These are phyloP conservation scores for Candida labiduridarum DNA, from an alignment of 1,139 yeast species.

Conservation along the genomic window DNA sequence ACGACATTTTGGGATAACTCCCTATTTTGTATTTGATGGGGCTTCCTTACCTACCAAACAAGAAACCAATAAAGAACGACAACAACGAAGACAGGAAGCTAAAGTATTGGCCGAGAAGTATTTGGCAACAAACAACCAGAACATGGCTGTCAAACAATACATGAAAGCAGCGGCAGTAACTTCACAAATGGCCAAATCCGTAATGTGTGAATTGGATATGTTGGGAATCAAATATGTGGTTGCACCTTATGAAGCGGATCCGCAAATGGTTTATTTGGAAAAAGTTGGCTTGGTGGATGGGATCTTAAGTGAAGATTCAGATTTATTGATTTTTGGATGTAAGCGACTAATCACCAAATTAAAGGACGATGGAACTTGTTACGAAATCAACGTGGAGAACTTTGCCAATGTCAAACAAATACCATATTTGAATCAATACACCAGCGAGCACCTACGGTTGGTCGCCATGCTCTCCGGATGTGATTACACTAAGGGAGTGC, in stretches of 20 bases:
- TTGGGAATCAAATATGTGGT: constrained; percentile 71
- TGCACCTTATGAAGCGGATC: constrained; percentile 98
- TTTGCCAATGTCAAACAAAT: constrained; percentile 49
- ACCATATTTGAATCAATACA: constrained; percentile 48
- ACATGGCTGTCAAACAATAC: constrained; percentile 66
- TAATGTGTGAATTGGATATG: constrained; percentile 71
- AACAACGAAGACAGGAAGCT: constrained; percentile 57
- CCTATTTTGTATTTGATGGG: constrained; percentile 94
- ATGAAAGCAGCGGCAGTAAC: constrained; percentile 86
- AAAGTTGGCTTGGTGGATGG: constrained; percentile 76
- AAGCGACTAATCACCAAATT: constrained; percentile 74
- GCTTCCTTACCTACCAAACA: constrained; percentile 80
- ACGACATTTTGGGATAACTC: constrained; percentile 67
- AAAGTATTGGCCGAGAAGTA: constrained; percentile 55
- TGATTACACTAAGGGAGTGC: constrained; percentile 88
- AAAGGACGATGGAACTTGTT: constrained; percentile 73
- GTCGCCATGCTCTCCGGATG: constrained; percentile 93
- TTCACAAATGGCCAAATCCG: constrained; percentile 85
- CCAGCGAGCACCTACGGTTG: constrained; percentile 62
- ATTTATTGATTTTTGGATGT: constrained; percentile 88
- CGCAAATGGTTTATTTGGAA: constrained; percentile 93
- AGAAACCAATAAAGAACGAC: constrained; percentile 70
- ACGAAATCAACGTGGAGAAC: constrained; percentile 62
- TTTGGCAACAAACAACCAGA: constrained; percentile 52
- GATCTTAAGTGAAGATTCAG: constrained; percentile 92